phyloP scores from a whole-genome alignment of 352 stramenopile genomes.

The Albugo candida region DNA sequence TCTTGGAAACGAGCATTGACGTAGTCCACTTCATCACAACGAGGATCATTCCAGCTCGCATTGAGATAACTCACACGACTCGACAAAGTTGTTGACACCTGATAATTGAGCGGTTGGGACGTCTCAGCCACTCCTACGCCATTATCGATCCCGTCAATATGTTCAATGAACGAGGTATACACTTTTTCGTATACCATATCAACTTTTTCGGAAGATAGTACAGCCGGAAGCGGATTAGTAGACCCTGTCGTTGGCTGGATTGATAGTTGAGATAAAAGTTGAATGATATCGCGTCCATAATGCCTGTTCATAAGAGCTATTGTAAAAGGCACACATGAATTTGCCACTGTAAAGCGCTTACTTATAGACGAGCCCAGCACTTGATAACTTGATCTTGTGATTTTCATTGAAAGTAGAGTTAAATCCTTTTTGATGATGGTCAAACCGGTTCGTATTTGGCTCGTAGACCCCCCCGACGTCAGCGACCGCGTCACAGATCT shows the following conservation, averaged over 20 bases:
- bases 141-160: conserved; percentile 98
- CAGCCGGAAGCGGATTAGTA: background rate
- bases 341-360: conserved; percentile 4
- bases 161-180: conserved; percentile 95
- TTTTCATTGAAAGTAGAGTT: conserved; percentile 52
- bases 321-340: background rate
- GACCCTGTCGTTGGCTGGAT: conserved; percentile 3
- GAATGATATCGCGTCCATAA: conserved; percentile 94
- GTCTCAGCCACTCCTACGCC: conserved; percentile 46
- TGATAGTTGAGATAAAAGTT: conserved; percentile 13
- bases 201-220: conserved; percentile 18
- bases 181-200: conserved; percentile 82
- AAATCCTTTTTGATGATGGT: conserved; percentile 96
- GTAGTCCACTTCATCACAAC: conserved; percentile 29
- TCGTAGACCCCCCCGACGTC: conserved; percentile 95
- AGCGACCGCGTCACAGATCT: conserved; percentile 88
- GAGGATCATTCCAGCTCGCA: conserved; percentile 87
- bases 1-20: conserved; percentile 86
- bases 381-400: conserved; percentile 84
- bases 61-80: conserved; percentile 87
- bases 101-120: conserved; percentile 30
- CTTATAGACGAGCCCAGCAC: conserved; percentile 94
- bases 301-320: conserved; percentile 40
- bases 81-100: conserved; percentile 57
- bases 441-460: conserved; percentile 72